Conservation (phyloP, 1,284 basidiomycete genomes). For the Cryptococcus hybrid region DNA sequence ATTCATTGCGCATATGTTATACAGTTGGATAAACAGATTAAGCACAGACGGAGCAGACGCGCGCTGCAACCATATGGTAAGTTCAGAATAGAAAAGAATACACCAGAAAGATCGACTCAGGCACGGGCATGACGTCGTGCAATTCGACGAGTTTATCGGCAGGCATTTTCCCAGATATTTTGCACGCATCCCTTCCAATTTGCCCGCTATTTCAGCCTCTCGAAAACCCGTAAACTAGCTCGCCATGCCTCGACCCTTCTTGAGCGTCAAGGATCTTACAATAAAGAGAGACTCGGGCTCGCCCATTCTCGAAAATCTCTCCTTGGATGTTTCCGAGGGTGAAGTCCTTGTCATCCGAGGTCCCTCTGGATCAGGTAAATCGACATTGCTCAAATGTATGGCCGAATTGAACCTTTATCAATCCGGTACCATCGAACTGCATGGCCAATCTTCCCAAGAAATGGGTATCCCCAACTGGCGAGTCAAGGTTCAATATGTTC, state of each 20-base stretch:
- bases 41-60: no score
- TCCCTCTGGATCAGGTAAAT: conserved; percentile 10
- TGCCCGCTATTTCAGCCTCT: no score
- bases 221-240: no score
- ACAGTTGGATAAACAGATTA: no score
- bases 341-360: conserved; percentile 10
- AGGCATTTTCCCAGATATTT: no score
- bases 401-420: conserved; percentile 70
- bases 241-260: not conserved
- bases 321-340: conserved; percentile 4
- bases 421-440: conserved; percentile 61
- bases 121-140: no score
- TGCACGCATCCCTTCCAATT: no score
- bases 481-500: conserved; percentile 75
- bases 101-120: no score
- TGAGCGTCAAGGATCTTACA: not conserved
- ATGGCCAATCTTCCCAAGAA: conserved; percentile 58
- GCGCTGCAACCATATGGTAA: no score
- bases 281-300: not conserved
- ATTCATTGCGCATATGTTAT: no score
- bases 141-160: no score
- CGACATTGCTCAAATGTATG: conserved; percentile 64
- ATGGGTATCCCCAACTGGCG: conserved; percentile 69
- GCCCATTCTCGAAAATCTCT: conserved; percentile 6
- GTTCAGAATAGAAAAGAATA: no score